These are phyloP conservation scores for Aspergillus sp. DNA, from an alignment of 2,329 filamentous ascomycete species.

Conservation along the genomic window DNA sequence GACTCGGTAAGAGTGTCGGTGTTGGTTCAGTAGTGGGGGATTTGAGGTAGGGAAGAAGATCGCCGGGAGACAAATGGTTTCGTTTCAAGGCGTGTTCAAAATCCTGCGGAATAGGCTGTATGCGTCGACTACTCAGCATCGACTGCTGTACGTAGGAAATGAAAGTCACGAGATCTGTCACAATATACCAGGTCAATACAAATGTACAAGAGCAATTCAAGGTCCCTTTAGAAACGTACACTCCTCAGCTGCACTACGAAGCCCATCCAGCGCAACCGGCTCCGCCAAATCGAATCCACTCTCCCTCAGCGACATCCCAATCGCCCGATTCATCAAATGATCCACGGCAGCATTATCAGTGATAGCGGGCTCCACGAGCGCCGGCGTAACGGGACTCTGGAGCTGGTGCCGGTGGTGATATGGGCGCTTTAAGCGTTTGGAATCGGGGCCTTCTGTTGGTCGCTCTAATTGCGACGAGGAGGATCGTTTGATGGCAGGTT, in stretches of 20 bases:
- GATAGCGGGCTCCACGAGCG: conserved; percentile 33
- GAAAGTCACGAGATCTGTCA: conserved; percentile 49
- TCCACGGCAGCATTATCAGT: conserved; percentile 49
- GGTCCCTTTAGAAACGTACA: conserved; percentile 40
- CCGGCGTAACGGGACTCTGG: conserved; percentile 25
- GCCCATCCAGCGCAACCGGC: conserved; percentile 51
- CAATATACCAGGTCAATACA: conserved; percentile 12
- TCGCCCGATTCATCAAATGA: conserved; percentile 49
- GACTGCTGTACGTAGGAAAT: conserved; percentile 49
- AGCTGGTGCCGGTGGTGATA: conserved; percentile 41
- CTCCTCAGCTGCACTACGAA: conserved; percentile 51
- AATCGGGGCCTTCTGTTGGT: conserved; percentile 7
- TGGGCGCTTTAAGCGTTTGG: conserved; percentile 30
- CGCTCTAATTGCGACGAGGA: conserved; percentile 17
- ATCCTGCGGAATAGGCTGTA: conserved; percentile 51
- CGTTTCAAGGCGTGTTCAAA: conserved; percentile 45
- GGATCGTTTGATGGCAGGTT: conserved; percentile 27
- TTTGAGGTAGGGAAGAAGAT: conserved; percentile 30
- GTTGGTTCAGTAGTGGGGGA: conserved; percentile 14
- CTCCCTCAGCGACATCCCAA: conserved; percentile 46
- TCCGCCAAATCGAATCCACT: conserved; percentile 51
- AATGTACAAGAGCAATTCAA: conserved; percentile 1
- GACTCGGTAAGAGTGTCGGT: conserved; percentile 30
- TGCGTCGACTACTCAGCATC: conserved; percentile 52
- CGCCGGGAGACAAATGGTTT: conserved; percentile 23